phyloP scores from a whole-genome alignment of 192 early-diverging fungal species.

The Backusella mclennaniae region DNA sequence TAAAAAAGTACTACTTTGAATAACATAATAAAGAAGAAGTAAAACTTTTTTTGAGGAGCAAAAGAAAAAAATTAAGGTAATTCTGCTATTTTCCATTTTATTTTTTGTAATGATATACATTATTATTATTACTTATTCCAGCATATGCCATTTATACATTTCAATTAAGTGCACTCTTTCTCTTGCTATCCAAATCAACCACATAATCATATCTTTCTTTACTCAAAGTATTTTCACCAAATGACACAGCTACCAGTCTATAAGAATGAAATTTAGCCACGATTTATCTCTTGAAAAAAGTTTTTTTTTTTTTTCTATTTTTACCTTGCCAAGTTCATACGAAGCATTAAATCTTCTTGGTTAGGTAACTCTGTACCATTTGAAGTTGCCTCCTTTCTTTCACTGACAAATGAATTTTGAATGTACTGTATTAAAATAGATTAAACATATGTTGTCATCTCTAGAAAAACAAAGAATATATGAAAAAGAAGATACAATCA shows the following conservation, averaged over 20 bases:
- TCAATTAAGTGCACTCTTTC: conserved; percentile 1
- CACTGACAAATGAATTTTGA: conserved; percentile 39
- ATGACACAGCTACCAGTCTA: conserved; percentile 41
- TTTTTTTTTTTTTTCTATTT: neutral
- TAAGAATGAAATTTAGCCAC: neutral
- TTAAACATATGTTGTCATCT: neutral
- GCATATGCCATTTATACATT: neutral
- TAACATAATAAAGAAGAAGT: neutral
- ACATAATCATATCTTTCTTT: conserved; percentile 39
- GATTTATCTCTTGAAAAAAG: neutral
- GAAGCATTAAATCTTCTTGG: conserved; percentile 41
- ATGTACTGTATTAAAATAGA: conserved; percentile 30
- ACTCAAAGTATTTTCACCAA: conserved; percentile 37
- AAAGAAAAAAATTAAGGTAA: neutral
- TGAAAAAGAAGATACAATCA: neutral
- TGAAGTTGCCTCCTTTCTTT: conserved; percentile 31
- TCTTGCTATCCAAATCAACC: conserved; percentile 26
- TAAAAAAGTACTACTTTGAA: neutral
- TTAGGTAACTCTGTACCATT: conserved; percentile 20
- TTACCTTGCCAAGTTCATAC: conserved; percentile 41
- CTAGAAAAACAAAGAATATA: too few relatives aligned
- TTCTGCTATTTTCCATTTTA: neutral
- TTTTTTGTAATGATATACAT: too few relatives aligned
- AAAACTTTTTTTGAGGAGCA: neutral
- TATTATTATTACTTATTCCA: neutral